A percentile compares a stretch with the other conserved stretches of the same genome.
Evolutionary conservation across 768 basidiomycete genomes (phyloP).

Genomic region (Xerocomellus chrysenteron): DNA sequence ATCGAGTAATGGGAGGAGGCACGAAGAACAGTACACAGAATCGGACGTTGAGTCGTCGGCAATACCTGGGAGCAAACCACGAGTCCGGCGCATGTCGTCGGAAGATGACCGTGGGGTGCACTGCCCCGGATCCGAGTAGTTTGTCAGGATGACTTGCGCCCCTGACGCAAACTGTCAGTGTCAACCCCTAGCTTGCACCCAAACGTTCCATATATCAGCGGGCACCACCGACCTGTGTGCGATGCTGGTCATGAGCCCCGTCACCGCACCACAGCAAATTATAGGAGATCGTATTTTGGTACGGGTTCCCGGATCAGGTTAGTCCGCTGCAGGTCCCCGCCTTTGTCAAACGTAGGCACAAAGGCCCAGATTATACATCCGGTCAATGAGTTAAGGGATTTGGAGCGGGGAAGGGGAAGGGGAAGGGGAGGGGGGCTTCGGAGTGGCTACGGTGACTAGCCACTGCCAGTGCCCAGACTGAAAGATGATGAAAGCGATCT

Average conservation of each 20-base stretch:
- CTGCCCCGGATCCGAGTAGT: background rate
- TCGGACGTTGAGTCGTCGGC: background rate
- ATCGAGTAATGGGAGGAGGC: background rate
- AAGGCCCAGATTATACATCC: background rate
- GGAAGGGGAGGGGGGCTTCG: too few relatives aligned
- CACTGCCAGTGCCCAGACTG: too few relatives aligned
- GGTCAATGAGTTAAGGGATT: background rate
- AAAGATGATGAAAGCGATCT: background rate
- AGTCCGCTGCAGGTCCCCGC: background rate
- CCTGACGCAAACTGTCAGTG: background rate
- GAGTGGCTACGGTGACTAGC: background rate
- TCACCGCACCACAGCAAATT: background rate
- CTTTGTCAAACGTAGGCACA: background rate
- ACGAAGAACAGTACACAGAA: background rate
- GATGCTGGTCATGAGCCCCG: background rate
- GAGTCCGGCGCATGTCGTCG: too few relatives aligned
- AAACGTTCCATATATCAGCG: background rate
- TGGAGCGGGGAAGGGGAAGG: background rate
- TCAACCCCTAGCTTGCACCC: background rate
- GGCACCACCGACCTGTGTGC: conserved; percentile 14
- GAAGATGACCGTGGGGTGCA: background rate
- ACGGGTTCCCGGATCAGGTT: background rate
- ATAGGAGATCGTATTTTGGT: background rate
- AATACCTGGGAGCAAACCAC: background rate
- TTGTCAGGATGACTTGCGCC: background rate